Base-by-base conservation (phyloP, 768 basidiomycete genomes). In the Phanerochaete carnosa region DNA sequence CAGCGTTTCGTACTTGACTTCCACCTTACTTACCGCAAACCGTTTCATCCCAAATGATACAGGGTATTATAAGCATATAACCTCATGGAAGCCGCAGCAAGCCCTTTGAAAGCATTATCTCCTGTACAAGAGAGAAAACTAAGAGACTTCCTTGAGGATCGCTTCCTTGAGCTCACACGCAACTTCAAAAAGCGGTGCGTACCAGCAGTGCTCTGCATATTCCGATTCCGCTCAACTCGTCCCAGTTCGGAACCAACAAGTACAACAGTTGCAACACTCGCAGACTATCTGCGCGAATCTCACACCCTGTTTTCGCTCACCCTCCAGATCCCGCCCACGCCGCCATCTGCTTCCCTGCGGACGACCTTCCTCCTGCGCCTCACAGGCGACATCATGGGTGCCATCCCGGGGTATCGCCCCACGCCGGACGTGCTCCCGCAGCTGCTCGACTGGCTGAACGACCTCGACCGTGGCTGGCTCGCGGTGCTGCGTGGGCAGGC, bases 151-250 rank as follows among this genome's bases (percentile, higher is more conserved):
- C 74, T 92, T 5, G 90, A 92, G 53, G 83, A 82, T 22, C 70
- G 78, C 58, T 85, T 91, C 64, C 75, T 90, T 23, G 79, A 86
- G 16, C 74, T 90, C 28, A 88, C 81, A n/a, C 75, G 87, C 22
- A 82, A 83, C 29, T 89, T 79, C 75, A 91, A 87, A 74, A 92
- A 90, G 74, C 84, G 91, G 90, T 90, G 84, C 73, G 57, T 39
- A 32, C 45, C 43, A 4, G 2, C 43, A 45, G 9, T 45, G 4
- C 2, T 16, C 16, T 45, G 22, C 2, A 4, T 45, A 9, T 23
- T 19, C 1, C n/a, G 2, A 47, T 52, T 26, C 35, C 30, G 12
- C 15, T n/a, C 28, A 12, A 39, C 11, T 43, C 37, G 9, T 22
- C 33, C 32, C 58, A 83, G 83, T 35, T 78, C 82, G 15, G 77